These are phyloP conservation scores for Pancytospora epiphaga DNA, from an alignment of 371 early-diverging fungal species.

Conservation along the genomic window DNA sequence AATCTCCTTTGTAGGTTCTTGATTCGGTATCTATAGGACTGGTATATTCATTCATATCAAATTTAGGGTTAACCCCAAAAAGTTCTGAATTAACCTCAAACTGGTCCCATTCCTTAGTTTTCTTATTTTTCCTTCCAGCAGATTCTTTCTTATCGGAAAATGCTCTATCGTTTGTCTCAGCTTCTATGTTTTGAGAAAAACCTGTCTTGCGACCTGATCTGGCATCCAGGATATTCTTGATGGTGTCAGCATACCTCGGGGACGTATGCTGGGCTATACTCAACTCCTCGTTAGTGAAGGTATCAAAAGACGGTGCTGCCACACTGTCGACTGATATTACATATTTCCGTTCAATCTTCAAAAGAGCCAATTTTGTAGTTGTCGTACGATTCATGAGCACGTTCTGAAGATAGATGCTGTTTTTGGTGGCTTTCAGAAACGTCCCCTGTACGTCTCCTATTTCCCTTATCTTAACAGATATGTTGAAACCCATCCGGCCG, in stretches of 20 bases:
- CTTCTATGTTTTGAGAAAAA: not conserved
- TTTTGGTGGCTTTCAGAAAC: not conserved
- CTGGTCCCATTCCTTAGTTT: constrained; percentile 74
- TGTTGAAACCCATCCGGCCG: not conserved
- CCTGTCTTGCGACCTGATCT: not conserved
- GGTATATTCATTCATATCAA: constrained; percentile 84
- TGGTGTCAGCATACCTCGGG: not conserved
- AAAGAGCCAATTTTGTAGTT: not conserved
- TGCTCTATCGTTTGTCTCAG: not conserved
- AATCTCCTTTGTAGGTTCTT: constrained; percentile 73
- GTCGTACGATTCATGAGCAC: not conserved
- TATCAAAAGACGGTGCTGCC: not conserved
- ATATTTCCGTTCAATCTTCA: not conserved
- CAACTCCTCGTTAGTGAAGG: constrained; percentile 14
- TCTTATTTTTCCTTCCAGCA: not conserved
- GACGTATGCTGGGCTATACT: not conserved
- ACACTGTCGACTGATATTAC: not conserved
- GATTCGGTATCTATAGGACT: constrained; percentile 73
- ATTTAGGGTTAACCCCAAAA: constrained; percentile 84
- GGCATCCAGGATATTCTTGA: not conserved
- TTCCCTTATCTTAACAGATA: constrained; percentile 2
- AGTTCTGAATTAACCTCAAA: constrained; percentile 83
- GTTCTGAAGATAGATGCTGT: constrained; percentile 4
- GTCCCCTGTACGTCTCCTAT: constrained; percentile 4
- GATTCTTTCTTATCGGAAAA: not conserved